These are phyloP conservation scores for Plasmodium falciparum DNA, from an alignment of 169 alveolate genomes.

Conservation along the genomic window DNA sequence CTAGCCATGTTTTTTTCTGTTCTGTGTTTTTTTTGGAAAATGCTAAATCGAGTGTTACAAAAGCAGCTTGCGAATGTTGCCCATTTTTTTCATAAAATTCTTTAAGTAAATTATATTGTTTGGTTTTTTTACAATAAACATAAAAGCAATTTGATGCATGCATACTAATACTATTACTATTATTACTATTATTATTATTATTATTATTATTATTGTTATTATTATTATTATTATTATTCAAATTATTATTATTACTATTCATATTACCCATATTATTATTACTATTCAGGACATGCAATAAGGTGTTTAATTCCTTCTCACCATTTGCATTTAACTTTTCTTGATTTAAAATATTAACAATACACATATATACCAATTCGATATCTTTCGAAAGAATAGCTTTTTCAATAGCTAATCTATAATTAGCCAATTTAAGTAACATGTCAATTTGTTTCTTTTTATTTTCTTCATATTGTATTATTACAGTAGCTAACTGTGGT, in stretches of 20 bases:
- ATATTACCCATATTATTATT: background rate
- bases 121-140: slow-evolving; percentile 29
- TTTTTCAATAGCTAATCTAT: slow-evolving; percentile 78
- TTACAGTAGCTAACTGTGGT: slow-evolving; percentile 79
- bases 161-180: background rate
- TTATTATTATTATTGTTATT: too few species aligned
- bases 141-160: slow-evolving; percentile 49
- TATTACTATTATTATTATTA: too few species aligned
- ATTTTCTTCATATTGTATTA: slow-evolving; percentile 80
- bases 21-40: slow-evolving; percentile 50
- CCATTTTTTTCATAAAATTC: slow-evolving; percentile 76
- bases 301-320: slow-evolving; percentile 49
- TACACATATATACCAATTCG: slow-evolving; percentile 84
- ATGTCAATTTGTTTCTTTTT: slow-evolving; percentile 77
- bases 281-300: slow-evolving; percentile 39
- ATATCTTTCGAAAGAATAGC: slow-evolving; percentile 80
- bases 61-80: slow-evolving; percentile 60
- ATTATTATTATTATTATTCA: too few species aligned
- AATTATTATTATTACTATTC: too few species aligned
- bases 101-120: slow-evolving; percentile 48
- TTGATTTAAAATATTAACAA: slow-evolving; percentile 75
- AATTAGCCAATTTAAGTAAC: slow-evolving; percentile 83
- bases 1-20: slow-evolving; percentile 64
- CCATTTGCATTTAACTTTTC: slow-evolving; percentile 52
- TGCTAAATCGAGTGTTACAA: slow-evolving; percentile 56